Conservation (phyloP, 106 monocot species). For the Acorus gramineus region DNA sequence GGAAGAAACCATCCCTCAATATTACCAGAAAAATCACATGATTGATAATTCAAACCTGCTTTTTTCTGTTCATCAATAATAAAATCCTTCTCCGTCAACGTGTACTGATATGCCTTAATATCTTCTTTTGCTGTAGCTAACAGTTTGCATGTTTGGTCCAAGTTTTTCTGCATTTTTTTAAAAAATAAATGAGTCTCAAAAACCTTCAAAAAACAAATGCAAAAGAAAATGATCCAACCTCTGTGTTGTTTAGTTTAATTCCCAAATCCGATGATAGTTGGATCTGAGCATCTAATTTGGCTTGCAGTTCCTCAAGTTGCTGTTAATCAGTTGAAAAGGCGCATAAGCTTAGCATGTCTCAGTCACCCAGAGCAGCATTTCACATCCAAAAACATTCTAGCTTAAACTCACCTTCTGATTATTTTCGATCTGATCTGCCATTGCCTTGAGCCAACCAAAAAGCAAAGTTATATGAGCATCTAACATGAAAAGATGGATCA, state of each 20-base stretch:
- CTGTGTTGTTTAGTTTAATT: constrained; percentile 61
- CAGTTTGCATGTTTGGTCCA: too few relatives aligned
- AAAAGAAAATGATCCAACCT: constrained; percentile 29
- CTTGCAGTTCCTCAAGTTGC: constrained; percentile 67
- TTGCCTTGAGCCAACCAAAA: constrained; percentile 40
- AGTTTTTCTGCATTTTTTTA: too few relatives aligned
- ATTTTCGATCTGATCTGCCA: constrained; percentile 78
- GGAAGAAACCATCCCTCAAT: not conserved
- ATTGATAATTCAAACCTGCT: too few relatives aligned
- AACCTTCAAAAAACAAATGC: too few relatives aligned
- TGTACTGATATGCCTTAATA: too few relatives aligned
- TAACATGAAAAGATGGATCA: not conserved
- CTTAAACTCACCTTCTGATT: constrained; percentile 63
- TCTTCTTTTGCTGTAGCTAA: too few relatives aligned
- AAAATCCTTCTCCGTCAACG: too few relatives aligned
- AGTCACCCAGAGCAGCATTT: not conserved
- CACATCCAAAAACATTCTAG: not conserved
- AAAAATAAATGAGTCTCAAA: too few relatives aligned
- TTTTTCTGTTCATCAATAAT: too few relatives aligned
- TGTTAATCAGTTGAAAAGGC: constrained; percentile 12
- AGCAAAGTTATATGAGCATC: not conserved
- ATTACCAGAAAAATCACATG: too few relatives aligned
- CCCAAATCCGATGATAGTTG: constrained; percentile 44
- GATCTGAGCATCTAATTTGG: constrained; percentile 52
- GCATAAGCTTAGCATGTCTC: not conserved